Evolutionary conservation across 352 stramenopile species (phyloP).

Genomic region (Blastocystis sp.): DNA sequence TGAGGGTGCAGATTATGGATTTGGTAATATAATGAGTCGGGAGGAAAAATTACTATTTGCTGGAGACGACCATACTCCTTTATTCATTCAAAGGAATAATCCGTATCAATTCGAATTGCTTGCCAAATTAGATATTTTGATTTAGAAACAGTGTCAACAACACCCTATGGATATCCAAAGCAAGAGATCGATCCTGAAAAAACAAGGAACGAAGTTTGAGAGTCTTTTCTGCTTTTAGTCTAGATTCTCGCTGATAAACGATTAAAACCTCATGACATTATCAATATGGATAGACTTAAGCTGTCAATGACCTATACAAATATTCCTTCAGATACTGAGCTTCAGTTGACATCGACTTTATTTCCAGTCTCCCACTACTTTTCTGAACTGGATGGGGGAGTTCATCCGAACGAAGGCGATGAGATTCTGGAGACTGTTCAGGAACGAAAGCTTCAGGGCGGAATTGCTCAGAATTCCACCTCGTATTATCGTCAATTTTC

Average conservation of each 20-base stretch:
- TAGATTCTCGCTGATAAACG: neutral
- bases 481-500: slow-evolving; percentile 4
- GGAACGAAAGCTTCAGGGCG: neutral
- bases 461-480: slow-evolving; percentile 3
- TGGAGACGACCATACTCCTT: neutral
- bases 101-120: neutral
- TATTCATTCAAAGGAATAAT: neutral
- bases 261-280: neutral
- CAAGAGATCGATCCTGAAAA: neutral
- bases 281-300: neutral
- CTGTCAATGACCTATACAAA: neutral
- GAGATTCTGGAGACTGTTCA: neutral
- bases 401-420: neutral
- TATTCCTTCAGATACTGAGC: neutral
- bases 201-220: neutral
- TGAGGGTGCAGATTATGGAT: neutral
- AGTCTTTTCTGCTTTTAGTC: neutral
- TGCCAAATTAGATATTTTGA: neutral
- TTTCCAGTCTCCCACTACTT: neutral
- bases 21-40: neutral
- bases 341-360: neutral
- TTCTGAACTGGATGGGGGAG: neutral
- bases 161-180: neutral
- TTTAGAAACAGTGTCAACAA: neutral
- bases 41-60: neutral